A percentile compares a stretch with the other conserved stretches of the same genome.
These are phyloP conservation scores for Euphorbia pulcherrima DNA, from an alignment of 345 rosid genomes.

Conservation along the genomic window DNA sequence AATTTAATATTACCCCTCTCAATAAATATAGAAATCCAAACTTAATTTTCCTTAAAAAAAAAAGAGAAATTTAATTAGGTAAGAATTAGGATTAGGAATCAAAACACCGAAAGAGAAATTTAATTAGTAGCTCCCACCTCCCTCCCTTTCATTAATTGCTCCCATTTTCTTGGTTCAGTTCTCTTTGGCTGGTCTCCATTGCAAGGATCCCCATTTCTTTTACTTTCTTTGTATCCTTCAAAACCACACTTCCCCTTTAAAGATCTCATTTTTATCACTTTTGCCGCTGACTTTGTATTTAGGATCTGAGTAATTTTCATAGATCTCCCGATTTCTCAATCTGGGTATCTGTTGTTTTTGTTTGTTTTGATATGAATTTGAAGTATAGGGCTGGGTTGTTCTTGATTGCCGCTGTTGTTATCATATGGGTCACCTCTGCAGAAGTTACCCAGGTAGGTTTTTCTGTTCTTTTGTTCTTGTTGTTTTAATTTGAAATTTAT, in stretches of 20 bases:
- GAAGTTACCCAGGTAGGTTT: conserved; percentile 36
- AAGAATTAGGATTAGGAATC: background rate
- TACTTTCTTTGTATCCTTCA: background rate
- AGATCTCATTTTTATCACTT: conserved; percentile 16
- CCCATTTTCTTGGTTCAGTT: background rate
- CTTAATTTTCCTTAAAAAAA: no score
- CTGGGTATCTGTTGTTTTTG: conserved; percentile 11
- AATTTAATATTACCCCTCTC: no score
- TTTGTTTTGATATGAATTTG: conserved; percentile 56
- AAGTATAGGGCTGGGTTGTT: conserved; percentile 83
- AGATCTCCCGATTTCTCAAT: conserved; percentile 22
- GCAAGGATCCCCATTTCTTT: conserved; percentile 9
- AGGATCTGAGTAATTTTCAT: conserved; percentile 25
- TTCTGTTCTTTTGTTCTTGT: background rate
- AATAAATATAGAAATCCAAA: no score
- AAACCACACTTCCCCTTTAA: conserved; percentile 4
- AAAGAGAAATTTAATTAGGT: background rate
- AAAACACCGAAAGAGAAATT: background rate
- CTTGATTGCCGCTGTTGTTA: conserved; percentile 78
- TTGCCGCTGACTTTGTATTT: conserved; percentile 10
- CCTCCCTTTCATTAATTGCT: background rate
- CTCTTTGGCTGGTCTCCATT: background rate
- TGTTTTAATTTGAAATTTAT: background rate
- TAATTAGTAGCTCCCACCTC: background rate
- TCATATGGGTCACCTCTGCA: conserved; percentile 50